phyloP scores from a whole-genome alignment of 176 grass and related monocot genomes.

The Rhynchospora tenuis region DNA sequence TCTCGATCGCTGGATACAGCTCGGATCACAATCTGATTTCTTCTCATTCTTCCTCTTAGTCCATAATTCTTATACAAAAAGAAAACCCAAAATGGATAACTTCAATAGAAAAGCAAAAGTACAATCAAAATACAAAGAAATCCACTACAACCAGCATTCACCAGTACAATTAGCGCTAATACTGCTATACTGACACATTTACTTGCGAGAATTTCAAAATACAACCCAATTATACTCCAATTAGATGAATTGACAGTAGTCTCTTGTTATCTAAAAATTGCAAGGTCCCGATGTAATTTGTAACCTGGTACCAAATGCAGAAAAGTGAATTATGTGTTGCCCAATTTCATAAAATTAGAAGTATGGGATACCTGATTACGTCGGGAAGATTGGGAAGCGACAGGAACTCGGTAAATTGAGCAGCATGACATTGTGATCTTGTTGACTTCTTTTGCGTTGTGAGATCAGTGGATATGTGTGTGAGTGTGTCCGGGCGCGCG shows the following conservation, averaged over 20 bases:
- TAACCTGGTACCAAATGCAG: not conserved
- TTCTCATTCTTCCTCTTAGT: constrained; percentile 27
- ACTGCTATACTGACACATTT: not conserved
- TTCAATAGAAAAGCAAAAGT: not conserved
- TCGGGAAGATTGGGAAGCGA: not conserved
- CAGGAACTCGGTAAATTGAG: constrained; percentile 7
- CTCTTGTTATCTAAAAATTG: not conserved
- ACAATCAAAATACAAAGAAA: not conserved
- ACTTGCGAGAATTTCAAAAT: not conserved
- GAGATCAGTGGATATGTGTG: not conserved
- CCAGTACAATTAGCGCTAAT: not conserved
- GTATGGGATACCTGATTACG: not conserved
- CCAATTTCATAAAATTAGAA: not conserved
- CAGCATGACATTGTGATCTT: constrained; percentile 10
- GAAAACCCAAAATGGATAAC: not conserved
- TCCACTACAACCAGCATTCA: not conserved
- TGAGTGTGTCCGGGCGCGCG: not conserved
- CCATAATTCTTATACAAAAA: not conserved
- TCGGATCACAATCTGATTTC: constrained; percentile 8
- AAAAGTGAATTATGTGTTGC: not conserved
- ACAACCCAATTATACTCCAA: not conserved
- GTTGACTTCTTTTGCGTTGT: not conserved
- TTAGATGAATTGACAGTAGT: too few relatives aligned
- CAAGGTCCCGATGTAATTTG: not conserved
- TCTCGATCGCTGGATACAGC: constrained; percentile 43